Evolutionary conservation across 2,329 filamentous ascomycete species (phyloP).

Genomic region (Trichoderma sp.): DNA sequence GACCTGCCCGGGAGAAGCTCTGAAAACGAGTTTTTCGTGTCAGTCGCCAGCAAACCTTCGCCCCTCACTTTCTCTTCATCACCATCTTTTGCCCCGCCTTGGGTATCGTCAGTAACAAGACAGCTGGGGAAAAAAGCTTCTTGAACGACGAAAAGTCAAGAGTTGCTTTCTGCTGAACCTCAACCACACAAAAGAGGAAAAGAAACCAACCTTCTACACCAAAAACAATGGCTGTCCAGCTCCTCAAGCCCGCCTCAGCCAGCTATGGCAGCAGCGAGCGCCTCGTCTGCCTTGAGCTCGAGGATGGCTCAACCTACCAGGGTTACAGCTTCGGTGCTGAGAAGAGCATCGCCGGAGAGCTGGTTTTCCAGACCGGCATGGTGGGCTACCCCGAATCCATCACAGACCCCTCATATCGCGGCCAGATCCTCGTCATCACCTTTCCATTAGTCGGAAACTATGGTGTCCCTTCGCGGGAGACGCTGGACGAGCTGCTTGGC

Average conservation of each 20-base stretch:
- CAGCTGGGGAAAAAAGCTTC: slow-evolving; percentile 2
- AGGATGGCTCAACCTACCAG: slow-evolving; percentile 87
- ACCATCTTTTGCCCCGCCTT: slow-evolving; percentile 30
- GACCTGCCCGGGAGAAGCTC: slow-evolving; percentile 36
- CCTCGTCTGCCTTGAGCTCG: slow-evolving; percentile 82
- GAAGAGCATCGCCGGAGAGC: slow-evolving; percentile 91
- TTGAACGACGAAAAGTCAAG: neutral
- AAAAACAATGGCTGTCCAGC: slow-evolving; percentile 33
- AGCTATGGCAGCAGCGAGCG: slow-evolving; percentile 50
- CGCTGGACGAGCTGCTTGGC: slow-evolving; percentile 77
- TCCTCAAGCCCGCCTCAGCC: slow-evolving; percentile 58
- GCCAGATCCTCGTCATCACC: slow-evolving; percentile 94
- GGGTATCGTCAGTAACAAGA: slow-evolving; percentile 6
- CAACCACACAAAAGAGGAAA: slow-evolving; percentile 13
- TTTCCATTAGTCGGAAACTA: slow-evolving; percentile 97
- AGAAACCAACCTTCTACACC: neutral
- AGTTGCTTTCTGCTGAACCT: slow-evolving; percentile 1
- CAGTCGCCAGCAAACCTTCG: slow-evolving; percentile 33
- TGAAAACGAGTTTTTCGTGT: slow-evolving; percentile 39
- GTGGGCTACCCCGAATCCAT: slow-evolving; percentile 96
- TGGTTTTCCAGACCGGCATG: slow-evolving; percentile 99
- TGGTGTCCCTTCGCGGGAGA: slow-evolving; percentile 85
- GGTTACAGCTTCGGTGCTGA: slow-evolving; percentile 95
- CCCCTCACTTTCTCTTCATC: slow-evolving; percentile 24
- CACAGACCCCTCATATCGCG: slow-evolving; percentile 82